These are phyloP conservation scores for Setomelanomma holmii DNA, from an alignment of 2,329 filamentous ascomycete species.

Conservation along the genomic window DNA sequence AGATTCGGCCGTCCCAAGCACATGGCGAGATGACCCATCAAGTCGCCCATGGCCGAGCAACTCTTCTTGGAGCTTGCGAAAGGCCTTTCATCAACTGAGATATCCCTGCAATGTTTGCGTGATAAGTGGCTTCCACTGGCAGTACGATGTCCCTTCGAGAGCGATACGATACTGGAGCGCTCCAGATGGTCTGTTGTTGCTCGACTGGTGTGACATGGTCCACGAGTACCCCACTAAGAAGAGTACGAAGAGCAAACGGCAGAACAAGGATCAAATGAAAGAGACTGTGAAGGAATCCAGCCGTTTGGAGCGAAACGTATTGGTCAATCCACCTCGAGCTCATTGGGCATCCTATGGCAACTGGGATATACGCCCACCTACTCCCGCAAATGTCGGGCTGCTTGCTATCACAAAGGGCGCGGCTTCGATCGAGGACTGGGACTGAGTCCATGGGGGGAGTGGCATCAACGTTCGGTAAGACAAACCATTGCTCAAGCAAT, in stretches of 20 bases:
- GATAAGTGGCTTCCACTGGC: conserved; percentile 11
- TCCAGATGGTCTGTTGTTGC: conserved; percentile 7
- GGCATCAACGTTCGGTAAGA: neutral
- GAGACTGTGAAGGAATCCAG: conserved; percentile 1
- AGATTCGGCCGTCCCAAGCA: conserved; percentile 4
- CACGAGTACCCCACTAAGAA: conserved; percentile 10
- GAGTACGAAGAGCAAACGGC: conserved; percentile 2
- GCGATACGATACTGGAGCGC: conserved; percentile 13
- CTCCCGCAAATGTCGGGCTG: conserved; percentile 6
- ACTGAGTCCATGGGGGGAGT: neutral
- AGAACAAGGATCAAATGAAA: neutral
- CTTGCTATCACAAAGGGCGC: conserved; percentile 4
- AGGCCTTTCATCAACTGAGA: neutral
- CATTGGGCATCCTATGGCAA: conserved; percentile 6
- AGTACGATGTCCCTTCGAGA: conserved; percentile 8
- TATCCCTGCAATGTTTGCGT: conserved; percentile 6
- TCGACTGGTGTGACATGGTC: conserved; percentile 15
- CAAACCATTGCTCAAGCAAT: neutral
- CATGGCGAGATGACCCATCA: conserved; percentile 3
- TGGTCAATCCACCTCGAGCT: neutral
- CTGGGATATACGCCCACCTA: conserved; percentile 2
- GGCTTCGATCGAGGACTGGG: neutral
- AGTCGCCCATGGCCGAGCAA: conserved; percentile 3
- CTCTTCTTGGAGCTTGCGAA: conserved; percentile 1
- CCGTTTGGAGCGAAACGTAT: neutral